Conservation (phyloP, 257 asterid genomes). For the Solanum pinnatisectum region DNA sequence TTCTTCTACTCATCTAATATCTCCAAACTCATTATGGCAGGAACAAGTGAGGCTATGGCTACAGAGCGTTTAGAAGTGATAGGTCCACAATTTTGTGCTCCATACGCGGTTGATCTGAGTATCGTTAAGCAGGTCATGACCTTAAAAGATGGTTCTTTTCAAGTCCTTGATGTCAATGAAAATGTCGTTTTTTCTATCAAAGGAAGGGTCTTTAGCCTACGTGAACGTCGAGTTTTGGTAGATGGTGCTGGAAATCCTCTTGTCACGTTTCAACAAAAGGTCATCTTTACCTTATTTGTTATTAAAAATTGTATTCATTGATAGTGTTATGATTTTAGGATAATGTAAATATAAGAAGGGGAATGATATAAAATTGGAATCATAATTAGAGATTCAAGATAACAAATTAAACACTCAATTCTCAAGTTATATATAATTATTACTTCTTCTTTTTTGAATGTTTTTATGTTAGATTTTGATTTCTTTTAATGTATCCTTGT, state of each 20-base stretch:
- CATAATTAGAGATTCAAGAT: neutral
- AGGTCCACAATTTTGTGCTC: conserved; percentile 61
- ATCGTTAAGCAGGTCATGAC: conserved; percentile 39
- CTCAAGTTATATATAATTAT: neutral
- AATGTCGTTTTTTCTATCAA: conserved; percentile 53
- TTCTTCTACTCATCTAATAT: neutral
- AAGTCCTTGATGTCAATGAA: conserved; percentile 49
- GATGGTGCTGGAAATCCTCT: conserved; percentile 60
- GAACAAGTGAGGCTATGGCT: neutral
- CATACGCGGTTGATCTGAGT: conserved; percentile 55
- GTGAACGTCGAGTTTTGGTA: conserved; percentile 58
- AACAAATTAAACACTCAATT: neutral
- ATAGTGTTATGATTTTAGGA: neutral
- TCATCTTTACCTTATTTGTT: neutral
- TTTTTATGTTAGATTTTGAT: neutral
- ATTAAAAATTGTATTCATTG: too few species aligned
- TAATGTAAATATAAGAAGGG: neutral
- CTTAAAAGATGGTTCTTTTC: neutral
- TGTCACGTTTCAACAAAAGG: conserved; percentile 69
- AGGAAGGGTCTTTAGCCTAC: conserved; percentile 53
- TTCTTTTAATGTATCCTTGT: neutral
- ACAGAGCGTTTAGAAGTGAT: conserved; percentile 29
- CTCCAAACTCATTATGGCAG: neutral
- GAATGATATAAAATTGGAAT: neutral
- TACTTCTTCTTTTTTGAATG: too few species aligned